phyloP scores from a whole-genome alignment of 257 asterid genomes.

The Penstemon eatonii region DNA sequence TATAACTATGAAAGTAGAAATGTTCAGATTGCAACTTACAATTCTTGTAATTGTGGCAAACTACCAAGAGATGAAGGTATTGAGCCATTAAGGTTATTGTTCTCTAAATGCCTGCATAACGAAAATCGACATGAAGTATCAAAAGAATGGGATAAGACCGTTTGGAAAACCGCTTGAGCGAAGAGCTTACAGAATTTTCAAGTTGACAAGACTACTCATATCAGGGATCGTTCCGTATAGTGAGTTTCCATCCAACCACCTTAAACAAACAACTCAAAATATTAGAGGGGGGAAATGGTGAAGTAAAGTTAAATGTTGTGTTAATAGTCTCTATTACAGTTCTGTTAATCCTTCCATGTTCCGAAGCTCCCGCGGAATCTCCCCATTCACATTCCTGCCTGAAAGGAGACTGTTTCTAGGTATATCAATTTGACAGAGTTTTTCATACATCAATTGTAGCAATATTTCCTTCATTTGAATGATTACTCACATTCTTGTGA shows the following conservation, averaged over 20 bases:
- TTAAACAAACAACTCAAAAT: slow-evolving; percentile 26
- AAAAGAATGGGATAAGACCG: background rate
- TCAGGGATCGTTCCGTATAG: slow-evolving; percentile 75
- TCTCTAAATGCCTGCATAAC: slow-evolving; percentile 86
- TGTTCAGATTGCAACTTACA: slow-evolving; percentile 50
- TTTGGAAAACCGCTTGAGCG: background rate
- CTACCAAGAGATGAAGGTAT: slow-evolving; percentile 71
- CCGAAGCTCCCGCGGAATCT: slow-evolving; percentile 64
- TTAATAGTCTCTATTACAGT: slow-evolving; percentile 54
- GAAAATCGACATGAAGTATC: slow-evolving; percentile 11
- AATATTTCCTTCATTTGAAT: too few relatives aligned
- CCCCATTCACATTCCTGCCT: slow-evolving; percentile 67
- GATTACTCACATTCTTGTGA: slow-evolving; percentile 65
- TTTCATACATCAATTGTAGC: too few relatives aligned
- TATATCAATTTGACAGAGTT: slow-evolving; percentile 18
- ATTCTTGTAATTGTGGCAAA: slow-evolving; percentile 68
- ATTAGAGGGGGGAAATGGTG: slow-evolving; percentile 10
- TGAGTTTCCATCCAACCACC: slow-evolving; percentile 87
- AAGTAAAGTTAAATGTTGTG: background rate
- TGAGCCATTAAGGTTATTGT: slow-evolving; percentile 67
- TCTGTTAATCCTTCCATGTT: slow-evolving; percentile 82
- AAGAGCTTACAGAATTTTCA: slow-evolving; percentile 70
- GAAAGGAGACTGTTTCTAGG: slow-evolving; percentile 65
- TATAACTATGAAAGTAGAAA: slow-evolving; percentile 2
- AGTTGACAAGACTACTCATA: slow-evolving; percentile 69